Evolutionary conservation across 139 green algal species (phyloP).

Genomic region (Haematococcus lacustris): DNA sequence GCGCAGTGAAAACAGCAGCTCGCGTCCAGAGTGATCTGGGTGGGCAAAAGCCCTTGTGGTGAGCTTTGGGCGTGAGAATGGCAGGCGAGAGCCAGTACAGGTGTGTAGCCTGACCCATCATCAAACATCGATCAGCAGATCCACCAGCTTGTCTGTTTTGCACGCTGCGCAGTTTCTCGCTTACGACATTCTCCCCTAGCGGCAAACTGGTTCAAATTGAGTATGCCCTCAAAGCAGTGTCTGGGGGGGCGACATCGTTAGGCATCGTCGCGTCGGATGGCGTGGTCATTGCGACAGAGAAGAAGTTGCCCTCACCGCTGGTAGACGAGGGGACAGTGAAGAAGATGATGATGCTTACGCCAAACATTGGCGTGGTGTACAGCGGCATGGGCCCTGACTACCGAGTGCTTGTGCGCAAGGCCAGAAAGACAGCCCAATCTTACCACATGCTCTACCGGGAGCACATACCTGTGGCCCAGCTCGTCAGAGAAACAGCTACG

Average conservation of each 20-base stretch:
- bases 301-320: constrained; percentile 90
- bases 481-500: constrained; percentile 90
- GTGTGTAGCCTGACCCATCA: too few relatives aligned
- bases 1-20: too few relatives aligned
- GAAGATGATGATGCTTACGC: constrained; percentile 87
- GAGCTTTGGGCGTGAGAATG: too few relatives aligned
- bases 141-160: too few relatives aligned
- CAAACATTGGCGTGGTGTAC: constrained; percentile 94
- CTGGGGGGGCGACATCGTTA: constrained; percentile 85
- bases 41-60: too few relatives aligned
- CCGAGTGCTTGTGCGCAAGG: constrained; percentile 88
- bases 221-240: constrained; percentile 94
- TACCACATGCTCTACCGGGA: constrained; percentile 95
- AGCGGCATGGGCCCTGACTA: constrained; percentile 97
- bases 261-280: constrained; percentile 95
- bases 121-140: too few relatives aligned
- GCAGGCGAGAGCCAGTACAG: too few relatives aligned
- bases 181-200: constrained; percentile 97
- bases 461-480: constrained; percentile 93
- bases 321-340: constrained; percentile 85
- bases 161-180: constrained; percentile 89
- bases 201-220: constrained; percentile 98
- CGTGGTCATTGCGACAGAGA: constrained; percentile 98
- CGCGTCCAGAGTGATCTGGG: too few relatives aligned
- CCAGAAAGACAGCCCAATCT: constrained; percentile 75